Evolutionary conservation across 169 alveolate genomes (phyloP).

Genomic region (Plasmodium vivax): DNA sequence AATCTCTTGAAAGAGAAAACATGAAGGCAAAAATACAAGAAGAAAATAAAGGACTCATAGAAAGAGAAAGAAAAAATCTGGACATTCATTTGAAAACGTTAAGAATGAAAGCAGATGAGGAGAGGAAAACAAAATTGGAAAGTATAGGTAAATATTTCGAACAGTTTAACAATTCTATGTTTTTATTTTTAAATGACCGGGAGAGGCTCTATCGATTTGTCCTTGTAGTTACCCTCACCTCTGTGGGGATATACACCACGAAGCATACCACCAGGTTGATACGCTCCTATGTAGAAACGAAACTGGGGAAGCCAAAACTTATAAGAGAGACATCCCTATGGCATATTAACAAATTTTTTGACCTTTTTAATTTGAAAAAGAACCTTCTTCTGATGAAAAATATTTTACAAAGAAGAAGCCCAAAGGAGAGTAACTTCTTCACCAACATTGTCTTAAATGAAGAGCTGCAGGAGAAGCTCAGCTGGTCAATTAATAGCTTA

Average conservation of each 20-base stretch:
- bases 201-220: conserved; percentile 80
- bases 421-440: conserved; percentile 72
- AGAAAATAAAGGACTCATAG: conserved; percentile 86
- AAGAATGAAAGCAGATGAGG: conserved; percentile 90
- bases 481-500: conserved; percentile 95
- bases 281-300: conserved; percentile 77
- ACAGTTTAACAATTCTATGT: conserved; percentile 85
- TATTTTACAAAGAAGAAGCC: neutral
- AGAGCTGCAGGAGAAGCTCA: conserved; percentile 89
- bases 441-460: conserved; percentile 91
- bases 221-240: conserved; percentile 37
- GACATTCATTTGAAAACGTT: conserved; percentile 86
- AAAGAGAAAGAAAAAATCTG: conserved; percentile 86
- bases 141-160: conserved; percentile 88
- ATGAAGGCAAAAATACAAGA: conserved; percentile 88
- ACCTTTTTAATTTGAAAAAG: conserved; percentile 42
- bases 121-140: conserved; percentile 92
- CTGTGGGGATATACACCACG: conserved; percentile 65
- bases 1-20: conserved; percentile 90
- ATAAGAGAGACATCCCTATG: conserved; percentile 93
- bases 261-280: conserved; percentile 60
- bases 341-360: conserved; percentile 79
- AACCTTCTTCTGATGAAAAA: neutral
- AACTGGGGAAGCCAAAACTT: conserved; percentile 90
- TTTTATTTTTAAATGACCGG: conserved; percentile 82